Conservation (phyloP, 805 yeast species). For the Pichia heedii region DNA sequence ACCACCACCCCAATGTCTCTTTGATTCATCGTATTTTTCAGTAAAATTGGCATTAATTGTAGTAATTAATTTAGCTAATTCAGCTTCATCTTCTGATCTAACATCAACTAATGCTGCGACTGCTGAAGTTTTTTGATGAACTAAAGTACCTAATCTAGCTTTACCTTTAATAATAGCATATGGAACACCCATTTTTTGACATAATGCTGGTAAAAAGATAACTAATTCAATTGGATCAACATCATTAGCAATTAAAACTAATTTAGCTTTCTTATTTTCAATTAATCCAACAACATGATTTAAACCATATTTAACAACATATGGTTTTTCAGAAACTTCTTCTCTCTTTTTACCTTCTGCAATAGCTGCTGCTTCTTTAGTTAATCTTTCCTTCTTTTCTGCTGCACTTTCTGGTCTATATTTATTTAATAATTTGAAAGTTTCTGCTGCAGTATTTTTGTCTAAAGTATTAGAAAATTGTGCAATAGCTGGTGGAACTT, state of each 20-base stretch:
- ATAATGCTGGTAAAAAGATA: conserved; percentile 94
- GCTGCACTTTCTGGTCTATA: conserved; percentile 97
- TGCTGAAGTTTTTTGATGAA: conserved; percentile 95
- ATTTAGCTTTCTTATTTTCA: conserved; percentile 98
- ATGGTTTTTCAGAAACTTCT: conserved; percentile 96
- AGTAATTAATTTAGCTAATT: conserved; percentile 84
- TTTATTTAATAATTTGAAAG: conserved; percentile 96
- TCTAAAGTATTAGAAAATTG: conserved; percentile 95
- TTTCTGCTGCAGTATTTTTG: conserved; percentile 97
- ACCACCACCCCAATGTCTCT: conserved; percentile 99
- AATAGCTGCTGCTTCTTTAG: conserved; percentile 97
- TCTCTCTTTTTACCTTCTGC: conserved; percentile 97
- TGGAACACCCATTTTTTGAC: conserved; percentile 99
- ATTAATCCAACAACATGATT: conserved; percentile 96
- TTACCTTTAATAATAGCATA: conserved; percentile 97
- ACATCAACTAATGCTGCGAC: conserved; percentile 98
- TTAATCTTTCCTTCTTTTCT: conserved; percentile 98
- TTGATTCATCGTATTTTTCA: conserved; percentile 90
- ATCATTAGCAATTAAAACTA: conserved; percentile 95
- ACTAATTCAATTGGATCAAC: conserved; percentile 99
- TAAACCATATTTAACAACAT: conserved; percentile 94
- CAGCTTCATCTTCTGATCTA: conserved; percentile 87
- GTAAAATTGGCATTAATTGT: conserved; percentile 89
- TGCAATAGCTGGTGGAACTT: conserved; percentile 98
- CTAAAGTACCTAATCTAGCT: conserved; percentile 96